phyloP scores from a whole-genome alignment of 139 green algal genomes.

The Bryopsis sp. region DNA sequence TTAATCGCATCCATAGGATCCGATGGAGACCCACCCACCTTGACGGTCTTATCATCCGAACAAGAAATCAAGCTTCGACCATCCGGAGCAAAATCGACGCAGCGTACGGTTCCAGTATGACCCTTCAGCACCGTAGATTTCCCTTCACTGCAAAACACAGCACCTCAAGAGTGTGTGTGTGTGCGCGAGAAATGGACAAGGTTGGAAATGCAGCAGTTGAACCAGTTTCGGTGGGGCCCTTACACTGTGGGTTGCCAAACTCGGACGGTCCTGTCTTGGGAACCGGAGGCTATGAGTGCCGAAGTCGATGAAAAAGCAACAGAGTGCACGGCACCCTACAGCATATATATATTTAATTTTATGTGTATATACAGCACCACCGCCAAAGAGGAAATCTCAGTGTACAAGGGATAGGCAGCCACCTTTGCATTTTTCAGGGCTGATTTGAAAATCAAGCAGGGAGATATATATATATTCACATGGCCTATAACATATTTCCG shows the following conservation, averaged over 20 bases:
- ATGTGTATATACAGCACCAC: neutral
- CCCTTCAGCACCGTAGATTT: slow-evolving; percentile 74
- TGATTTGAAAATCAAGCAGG: no score
- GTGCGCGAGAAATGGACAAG: neutral
- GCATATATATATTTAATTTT: neutral
- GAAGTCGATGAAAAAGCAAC: slow-evolving; percentile 62
- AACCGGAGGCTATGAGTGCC: slow-evolving; percentile 67
- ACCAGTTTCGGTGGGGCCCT: slow-evolving; percentile 16
- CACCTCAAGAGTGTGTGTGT: neutral
- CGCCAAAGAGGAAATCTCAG: no score
- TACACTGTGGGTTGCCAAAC: slow-evolving; percentile 78
- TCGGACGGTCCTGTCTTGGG: slow-evolving; percentile 70
- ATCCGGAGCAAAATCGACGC: slow-evolving; percentile 63
- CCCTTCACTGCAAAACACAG: slow-evolving; percentile 47
- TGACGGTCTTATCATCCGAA: slow-evolving; percentile 83
- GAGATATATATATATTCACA: no score
- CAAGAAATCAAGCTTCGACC: slow-evolving; percentile 61
- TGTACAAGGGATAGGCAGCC: no score
- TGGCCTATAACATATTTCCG: no score
- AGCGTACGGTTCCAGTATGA: slow-evolving; percentile 70
- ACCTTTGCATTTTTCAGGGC: no score
- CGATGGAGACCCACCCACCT: slow-evolving; percentile 33
- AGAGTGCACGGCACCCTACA: slow-evolving; percentile 61
- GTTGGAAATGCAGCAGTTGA: neutral
- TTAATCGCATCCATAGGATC: neutral